Percentiles rank a stretch among this genome's conserved stretches.
phyloP scores from a whole-genome alignment of 1,284 basidiomycete genomes.

The Cerioporus squamosus region DNA sequence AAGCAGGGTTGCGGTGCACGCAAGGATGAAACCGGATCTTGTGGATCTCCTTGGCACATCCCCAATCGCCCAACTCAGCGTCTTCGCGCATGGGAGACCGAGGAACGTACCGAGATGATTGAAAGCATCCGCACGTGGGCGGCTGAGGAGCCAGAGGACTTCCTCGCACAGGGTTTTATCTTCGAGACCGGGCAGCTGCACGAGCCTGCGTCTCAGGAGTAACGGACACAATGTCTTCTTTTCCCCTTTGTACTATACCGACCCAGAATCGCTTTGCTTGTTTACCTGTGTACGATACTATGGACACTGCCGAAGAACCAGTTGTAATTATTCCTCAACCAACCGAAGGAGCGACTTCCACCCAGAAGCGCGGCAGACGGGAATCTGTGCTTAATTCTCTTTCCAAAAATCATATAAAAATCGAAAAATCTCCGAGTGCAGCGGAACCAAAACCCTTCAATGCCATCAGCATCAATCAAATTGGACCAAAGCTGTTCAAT shows the following conservation, averaged over 20 bases:
- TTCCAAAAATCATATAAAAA: constrained; percentile 5
- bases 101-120: not conserved
- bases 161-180: constrained; percentile 1
- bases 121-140: not conserved
- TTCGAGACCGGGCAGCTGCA: constrained; percentile 1
- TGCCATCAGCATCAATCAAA: constrained; percentile 1
- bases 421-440: constrained; percentile 6
- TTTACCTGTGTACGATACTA: not conserved
- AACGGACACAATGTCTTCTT: not conserved
- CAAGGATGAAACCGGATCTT: not conserved
- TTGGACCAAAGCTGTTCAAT: constrained; percentile 1
- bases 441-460: constrained; percentile 7
- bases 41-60: constrained; percentile 3
- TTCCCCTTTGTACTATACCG: not conserved
- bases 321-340: not conserved
- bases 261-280: not conserved
- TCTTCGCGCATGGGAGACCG: not conserved
- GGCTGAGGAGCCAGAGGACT: constrained; percentile 2
- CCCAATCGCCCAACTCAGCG: not conserved
- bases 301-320: not conserved
- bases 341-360: constrained; percentile 1
- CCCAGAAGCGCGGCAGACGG: not conserved
- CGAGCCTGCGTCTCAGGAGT: not conserved
- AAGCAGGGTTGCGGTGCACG: not conserved
- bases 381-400: constrained; percentile 3